Evolutionary conservation across 768 basidiomycete species (phyloP).

Genomic region (Exidia glandulosa): DNA sequence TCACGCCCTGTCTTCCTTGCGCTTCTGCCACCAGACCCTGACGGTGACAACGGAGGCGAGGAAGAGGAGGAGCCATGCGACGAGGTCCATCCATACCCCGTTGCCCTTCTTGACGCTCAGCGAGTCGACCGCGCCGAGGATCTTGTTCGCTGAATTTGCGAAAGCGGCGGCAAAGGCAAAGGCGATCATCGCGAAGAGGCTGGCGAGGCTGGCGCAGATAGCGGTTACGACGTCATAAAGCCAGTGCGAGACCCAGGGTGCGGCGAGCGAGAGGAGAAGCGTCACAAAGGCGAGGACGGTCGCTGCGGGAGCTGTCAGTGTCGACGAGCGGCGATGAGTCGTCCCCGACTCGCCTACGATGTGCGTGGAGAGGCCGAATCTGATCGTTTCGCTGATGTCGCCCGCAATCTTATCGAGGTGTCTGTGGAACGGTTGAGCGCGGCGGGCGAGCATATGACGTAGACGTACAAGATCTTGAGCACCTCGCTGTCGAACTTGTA

Average conservation of each 20-base stretch:
- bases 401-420: conserved; percentile 26
- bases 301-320: conserved; percentile 20
- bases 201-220: conserved; percentile 26
- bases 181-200: conserved; percentile 35
- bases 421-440: conserved; percentile 14
- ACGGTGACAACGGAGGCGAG: neutral
- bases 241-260: conserved; percentile 29
- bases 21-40: neutral
- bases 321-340: neutral
- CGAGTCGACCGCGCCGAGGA: conserved; percentile 32
- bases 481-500: conserved; percentile 45
- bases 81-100: conserved; percentile 40
- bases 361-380: conserved; percentile 42
- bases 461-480: conserved; percentile 32
- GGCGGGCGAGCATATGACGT: conserved; percentile 7
- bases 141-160: conserved; percentile 30
- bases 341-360: conserved; percentile 33
- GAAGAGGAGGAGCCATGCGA: conserved; percentile 26
- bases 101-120: neutral
- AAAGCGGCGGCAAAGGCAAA: conserved; percentile 45
- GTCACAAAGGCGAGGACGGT: conserved; percentile 41
- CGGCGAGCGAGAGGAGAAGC: conserved; percentile 35
- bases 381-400: conserved; percentile 33
- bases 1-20: no score
- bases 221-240: conserved; percentile 29